Base-by-base conservation (phyloP, 2,329 filamentous ascomycete genomes). In the Pyricularia sp. region DNA sequence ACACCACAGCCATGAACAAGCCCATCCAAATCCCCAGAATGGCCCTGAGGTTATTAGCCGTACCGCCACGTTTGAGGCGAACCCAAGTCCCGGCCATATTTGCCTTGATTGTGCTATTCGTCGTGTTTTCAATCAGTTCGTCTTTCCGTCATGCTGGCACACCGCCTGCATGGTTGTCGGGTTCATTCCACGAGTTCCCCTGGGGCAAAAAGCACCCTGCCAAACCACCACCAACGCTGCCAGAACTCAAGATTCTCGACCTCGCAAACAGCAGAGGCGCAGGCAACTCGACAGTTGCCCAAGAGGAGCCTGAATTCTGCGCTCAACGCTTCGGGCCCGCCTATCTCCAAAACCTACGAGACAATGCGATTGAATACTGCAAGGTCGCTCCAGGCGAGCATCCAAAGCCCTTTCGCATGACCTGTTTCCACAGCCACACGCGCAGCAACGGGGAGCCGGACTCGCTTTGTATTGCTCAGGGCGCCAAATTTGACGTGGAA, bases 361-460 rank as follows among this genome's bases (percentile, higher is more conserved):
- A 62, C 31, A 26, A 60, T 8, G 22, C 60, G 3, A 66, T 65
- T 22, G 62, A 68, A n/a, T 68, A 68, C 65, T 68, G 67, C 60
- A 44, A 35, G 24, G 10, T 53, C 5, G 16, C 49, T 10, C 60
- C 67, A 49, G 40, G 40, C 19, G 40, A 5, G 16, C n/a, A 19
- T 28, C 4, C 57, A 22, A 31, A 9, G 24, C 3, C 4, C 65
- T 49, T 66, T 16, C 31, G 65, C 24, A 33, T 68, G n/a, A 67
- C 65, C 2, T 68, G 68, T 64, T 67, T 68, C 66, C 65, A 68
- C 66, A 65, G 63, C 49, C 59, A 67, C 35, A 33, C 40, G 19
- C 49, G 59, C 33, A 66, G 67, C 44, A 26, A 22, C 24, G 30
- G 65, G 24, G 53, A 49, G 40, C 40, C 31, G 16, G 66, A 68